Percentiles rank a stretch among this genome's conserved stretches.
Conservation (phyloP, 345 rosid species). For the Aquilaria malaccensis region DNA sequence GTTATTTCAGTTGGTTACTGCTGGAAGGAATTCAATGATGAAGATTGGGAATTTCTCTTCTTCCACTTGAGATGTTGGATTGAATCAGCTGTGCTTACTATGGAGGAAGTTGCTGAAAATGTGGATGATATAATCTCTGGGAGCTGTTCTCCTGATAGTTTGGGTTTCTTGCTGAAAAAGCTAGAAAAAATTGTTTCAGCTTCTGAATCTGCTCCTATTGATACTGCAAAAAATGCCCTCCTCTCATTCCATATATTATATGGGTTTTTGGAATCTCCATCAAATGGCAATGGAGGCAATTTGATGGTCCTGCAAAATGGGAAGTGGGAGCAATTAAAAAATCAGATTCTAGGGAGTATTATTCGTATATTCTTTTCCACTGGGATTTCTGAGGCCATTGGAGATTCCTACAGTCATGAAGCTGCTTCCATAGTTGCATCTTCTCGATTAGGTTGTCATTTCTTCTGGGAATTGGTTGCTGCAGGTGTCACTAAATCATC, state of each 20-base stretch:
- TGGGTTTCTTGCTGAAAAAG: conserved; percentile 33
- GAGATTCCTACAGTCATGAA: conserved; percentile 43
- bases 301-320: conserved; percentile 26
- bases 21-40: conserved; percentile 67
- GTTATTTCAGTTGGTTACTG: conserved; percentile 74
- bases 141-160: conserved; percentile 32
- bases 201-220: conserved; percentile 43
- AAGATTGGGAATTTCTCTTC: conserved; percentile 84
- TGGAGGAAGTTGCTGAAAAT: conserved; percentile 86
- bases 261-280: conserved; percentile 28
- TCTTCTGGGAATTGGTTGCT: conserved; percentile 84
- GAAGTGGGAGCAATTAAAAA: conserved; percentile 49
- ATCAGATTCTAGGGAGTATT: conserved; percentile 70
- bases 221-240: conserved; percentile 59
- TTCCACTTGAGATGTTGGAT: conserved; percentile 58
- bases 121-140: conserved; percentile 47
- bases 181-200: conserved; percentile 45
- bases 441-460: conserved; percentile 46
- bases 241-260: conserved; percentile 52
- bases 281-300: conserved; percentile 26
- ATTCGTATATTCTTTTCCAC: conserved; percentile 87
- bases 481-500: conserved; percentile 54
- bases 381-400: conserved; percentile 84
- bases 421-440: conserved; percentile 62
- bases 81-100: conserved; percentile 79